Percentiles rank a stretch among this genome's conserved stretches.
Conservation (phyloP, 441 rosid species). For the Erodium trifolium region DNA sequence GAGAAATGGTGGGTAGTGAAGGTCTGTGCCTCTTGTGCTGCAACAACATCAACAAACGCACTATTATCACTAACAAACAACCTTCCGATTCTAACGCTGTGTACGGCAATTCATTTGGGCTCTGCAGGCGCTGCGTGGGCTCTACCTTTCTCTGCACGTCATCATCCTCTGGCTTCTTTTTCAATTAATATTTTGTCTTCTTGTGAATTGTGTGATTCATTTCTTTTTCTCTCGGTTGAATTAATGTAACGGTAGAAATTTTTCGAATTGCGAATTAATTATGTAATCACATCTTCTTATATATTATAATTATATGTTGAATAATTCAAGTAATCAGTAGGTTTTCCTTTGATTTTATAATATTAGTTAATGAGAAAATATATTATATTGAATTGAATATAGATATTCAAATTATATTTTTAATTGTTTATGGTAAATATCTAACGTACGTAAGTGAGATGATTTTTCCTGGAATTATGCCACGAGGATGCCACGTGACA, state of each 20-base stretch:
- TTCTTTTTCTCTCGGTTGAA: no score
- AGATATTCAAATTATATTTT: neutral
- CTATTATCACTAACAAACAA: neutral
- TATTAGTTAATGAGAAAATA: no score
- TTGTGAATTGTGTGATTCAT: neutral
- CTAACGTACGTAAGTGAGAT: neutral
- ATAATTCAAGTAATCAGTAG: neutral
- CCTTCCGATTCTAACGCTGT: neutral
- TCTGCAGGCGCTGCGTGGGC: conserved; percentile 3
- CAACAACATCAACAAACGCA: neutral
- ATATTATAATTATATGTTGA: no score
- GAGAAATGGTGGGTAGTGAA: neutral
- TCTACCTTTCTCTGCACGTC: neutral
- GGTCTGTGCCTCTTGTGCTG: neutral
- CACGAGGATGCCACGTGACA: neutral
- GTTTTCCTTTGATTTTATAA: neutral
- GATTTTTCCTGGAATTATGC: neutral
- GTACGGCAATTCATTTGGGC: conserved; percentile 5
- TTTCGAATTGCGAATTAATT: no score
- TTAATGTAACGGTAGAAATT: no score
- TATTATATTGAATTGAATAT: neutral
- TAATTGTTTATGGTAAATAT: neutral
- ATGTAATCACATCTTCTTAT: no score
- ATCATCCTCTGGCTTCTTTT: neutral
- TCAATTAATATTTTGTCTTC: neutral